Conservation (phyloP, 2,329 filamentous ascomycete species). For the Aspergillus sp. region DNA sequence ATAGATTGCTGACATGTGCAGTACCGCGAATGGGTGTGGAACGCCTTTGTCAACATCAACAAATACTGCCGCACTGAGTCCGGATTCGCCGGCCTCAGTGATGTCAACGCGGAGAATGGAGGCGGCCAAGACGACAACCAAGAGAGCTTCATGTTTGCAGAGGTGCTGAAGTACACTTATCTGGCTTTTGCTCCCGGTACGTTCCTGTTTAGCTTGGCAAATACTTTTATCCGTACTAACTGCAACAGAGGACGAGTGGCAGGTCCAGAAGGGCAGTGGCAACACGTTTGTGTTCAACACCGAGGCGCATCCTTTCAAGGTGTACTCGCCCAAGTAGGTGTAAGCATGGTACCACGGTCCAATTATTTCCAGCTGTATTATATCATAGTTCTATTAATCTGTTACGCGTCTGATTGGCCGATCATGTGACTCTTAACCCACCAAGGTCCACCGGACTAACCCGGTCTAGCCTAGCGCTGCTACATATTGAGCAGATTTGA, state of each 20-base stretch:
- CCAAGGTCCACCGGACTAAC: not conserved
- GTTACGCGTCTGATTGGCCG: too few species aligned
- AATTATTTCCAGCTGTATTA: too few species aligned
- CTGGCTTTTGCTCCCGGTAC: slow-evolving; percentile 59
- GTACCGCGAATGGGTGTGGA: slow-evolving; percentile 85
- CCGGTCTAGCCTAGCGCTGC: not conserved
- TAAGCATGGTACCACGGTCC: not conserved
- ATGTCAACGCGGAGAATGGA: slow-evolving; percentile 66
- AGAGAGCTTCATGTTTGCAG: slow-evolving; percentile 86
- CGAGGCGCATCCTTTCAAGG: slow-evolving; percentile 57
- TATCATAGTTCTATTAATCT: too few species aligned
- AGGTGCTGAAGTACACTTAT: slow-evolving; percentile 83
- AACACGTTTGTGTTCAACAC: slow-evolving; percentile 65
- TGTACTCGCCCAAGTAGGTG: not conserved
- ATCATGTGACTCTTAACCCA: not conserved
- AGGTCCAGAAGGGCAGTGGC: slow-evolving; percentile 49
- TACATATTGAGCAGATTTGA: slow-evolving; percentile 13
- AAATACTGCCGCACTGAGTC: slow-evolving; percentile 61
- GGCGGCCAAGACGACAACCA: slow-evolving; percentile 68
- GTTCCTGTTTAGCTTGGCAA: not conserved
- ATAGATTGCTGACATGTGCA: slow-evolving; percentile 18
- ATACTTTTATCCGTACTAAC: slow-evolving; percentile 11
- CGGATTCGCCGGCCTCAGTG: slow-evolving; percentile 64
- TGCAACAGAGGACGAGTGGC: slow-evolving; percentile 57
- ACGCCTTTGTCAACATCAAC: slow-evolving; percentile 70